Base-by-base conservation (phyloP, 2,329 filamentous ascomycete genomes). In the Gremmenia infestans region DNA sequence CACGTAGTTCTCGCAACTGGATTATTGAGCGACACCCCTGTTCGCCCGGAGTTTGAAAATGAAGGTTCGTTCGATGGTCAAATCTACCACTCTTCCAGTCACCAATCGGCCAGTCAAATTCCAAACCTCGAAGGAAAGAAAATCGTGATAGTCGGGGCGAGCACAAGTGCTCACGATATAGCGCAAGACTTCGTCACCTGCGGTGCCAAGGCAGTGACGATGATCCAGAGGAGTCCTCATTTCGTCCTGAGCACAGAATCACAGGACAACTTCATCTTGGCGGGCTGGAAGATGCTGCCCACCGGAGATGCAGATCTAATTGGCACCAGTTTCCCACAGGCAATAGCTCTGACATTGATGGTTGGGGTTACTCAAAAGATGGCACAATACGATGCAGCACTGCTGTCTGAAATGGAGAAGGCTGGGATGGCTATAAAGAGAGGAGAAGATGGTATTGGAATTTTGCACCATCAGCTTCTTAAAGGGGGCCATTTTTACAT, bases 1-100 rank as follows among this genome's bases (percentile, higher is more conserved):
- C 76, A 79, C 58, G 60, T 80, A n/a, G 71, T 80, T 11, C 75
- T 76, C 63, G 73, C 72, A 28, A 78, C 76, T 1, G 77, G 77
- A 3, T 69, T 78, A 52, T 73, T 70, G 4, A 72, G 74, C 0
- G 75, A 8, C 56, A 63, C 51, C 71, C 76, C 4, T 9, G 39
- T 68, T 67, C 8, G 60, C 76, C 76, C 76, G 1, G 64, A 65
- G 0, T 72, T 80, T 51, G 64, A 71, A 0, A 72, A 73, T 5
- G 70, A 72, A 54, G 67, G 72, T 1, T 48, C 61, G 1, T 80
- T 78, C 65, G 67, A 71, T 45, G 77, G 78, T 3, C 62, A 65
- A 4, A 58, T 74, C 3, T 74, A 77, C 55, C 78, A 80, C 63
- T 74, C 74, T 2, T 71, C 66, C 17, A 59, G 72, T 48, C 77